phyloP scores from a whole-genome alignment of 2,329 filamentous ascomycete genomes.

The Phialemoniopsis sp. region DNA sequence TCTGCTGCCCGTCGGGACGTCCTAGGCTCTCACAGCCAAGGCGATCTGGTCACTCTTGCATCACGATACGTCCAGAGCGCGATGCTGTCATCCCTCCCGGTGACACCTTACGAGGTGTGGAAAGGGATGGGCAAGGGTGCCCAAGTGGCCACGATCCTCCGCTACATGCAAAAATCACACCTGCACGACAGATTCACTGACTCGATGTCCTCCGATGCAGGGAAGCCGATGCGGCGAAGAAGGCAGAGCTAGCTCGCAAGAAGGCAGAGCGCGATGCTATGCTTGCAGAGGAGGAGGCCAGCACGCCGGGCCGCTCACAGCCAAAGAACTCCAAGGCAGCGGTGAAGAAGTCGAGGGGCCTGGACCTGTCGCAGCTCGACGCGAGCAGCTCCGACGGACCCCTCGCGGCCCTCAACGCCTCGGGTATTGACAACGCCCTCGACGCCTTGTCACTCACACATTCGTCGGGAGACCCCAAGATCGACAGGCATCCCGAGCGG shows the following conservation, averaged over 20 bases:
- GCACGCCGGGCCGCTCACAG: constrained; percentile 48
- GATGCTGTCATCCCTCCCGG: not conserved
- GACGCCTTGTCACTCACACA: constrained; percentile 72
- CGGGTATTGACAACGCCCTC: constrained; percentile 89
- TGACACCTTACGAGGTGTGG: not conserved
- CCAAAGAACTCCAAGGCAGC: constrained; percentile 67
- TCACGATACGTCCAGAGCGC: not conserved
- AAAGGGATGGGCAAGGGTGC: no score
- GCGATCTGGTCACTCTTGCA: no score
- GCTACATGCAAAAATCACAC: constrained; percentile 2
- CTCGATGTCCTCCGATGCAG: constrained; percentile 35
- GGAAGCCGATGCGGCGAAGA: constrained; percentile 80
- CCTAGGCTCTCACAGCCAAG: no score
- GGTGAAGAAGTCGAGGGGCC: constrained; percentile 62
- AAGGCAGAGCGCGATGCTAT: constrained; percentile 89
- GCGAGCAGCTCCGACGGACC: constrained; percentile 33
- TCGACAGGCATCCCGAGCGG: constrained; percentile 86
- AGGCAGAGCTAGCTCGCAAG: constrained; percentile 76
- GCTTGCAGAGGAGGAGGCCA: constrained; percentile 76
- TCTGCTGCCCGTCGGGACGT: no score
- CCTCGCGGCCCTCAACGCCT: constrained; percentile 65
- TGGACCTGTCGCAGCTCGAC: constrained; percentile 69
- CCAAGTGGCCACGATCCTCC: not conserved
- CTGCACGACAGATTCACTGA: not conserved
- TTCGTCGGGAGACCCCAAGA: constrained; percentile 53